A percentile compares a stretch with the other conserved stretches of the same genome.
These are phyloP conservation scores for Cinnamomum micranthum DNA, from an alignment of 164 flowering plant species.

Conservation along the genomic window DNA sequence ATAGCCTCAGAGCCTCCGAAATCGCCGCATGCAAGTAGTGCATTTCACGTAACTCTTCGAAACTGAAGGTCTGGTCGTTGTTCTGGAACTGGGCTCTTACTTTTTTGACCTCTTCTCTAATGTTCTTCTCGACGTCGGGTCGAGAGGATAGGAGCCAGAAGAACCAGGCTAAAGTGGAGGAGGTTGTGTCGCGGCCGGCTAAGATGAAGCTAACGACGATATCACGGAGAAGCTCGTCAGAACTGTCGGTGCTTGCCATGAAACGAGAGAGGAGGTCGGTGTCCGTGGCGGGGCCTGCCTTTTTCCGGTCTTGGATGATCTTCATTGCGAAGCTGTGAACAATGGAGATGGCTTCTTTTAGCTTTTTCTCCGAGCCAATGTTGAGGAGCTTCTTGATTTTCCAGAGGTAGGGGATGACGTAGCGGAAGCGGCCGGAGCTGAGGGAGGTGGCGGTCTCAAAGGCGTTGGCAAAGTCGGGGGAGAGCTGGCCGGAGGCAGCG, in stretches of 20 bases:
- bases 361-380: conserved; percentile 46
- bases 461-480: conserved; percentile 26
- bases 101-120: conserved; percentile 35
- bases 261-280: conserved; percentile 46
- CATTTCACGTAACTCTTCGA: conserved; percentile 45
- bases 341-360: conserved; percentile 31
- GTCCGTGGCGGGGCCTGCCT: conserved; percentile 8
- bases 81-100: conserved; percentile 20
- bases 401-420: conserved; percentile 27
- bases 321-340: conserved; percentile 53
- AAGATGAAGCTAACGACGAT: conserved; percentile 49
- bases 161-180: conserved; percentile 45
- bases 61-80: conserved; percentile 15
- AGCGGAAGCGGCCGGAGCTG: conserved; percentile 43
- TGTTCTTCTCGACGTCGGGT: conserved; percentile 29
- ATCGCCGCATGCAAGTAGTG: conserved; percentile 57
- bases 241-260: conserved; percentile 13
- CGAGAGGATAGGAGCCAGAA: conserved; percentile 40
- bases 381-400: conserved; percentile 36
- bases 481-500: too few species aligned
- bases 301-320: conserved; percentile 37
- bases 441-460: conserved; percentile 57
- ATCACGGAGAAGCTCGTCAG: conserved; percentile 41
- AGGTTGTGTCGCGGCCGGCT: conserved; percentile 54
- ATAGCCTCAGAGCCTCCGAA: conserved; percentile 38